phyloP scores from a whole-genome alignment of 192 early-diverging fungal species.

The Entomortierella lignicola region DNA sequence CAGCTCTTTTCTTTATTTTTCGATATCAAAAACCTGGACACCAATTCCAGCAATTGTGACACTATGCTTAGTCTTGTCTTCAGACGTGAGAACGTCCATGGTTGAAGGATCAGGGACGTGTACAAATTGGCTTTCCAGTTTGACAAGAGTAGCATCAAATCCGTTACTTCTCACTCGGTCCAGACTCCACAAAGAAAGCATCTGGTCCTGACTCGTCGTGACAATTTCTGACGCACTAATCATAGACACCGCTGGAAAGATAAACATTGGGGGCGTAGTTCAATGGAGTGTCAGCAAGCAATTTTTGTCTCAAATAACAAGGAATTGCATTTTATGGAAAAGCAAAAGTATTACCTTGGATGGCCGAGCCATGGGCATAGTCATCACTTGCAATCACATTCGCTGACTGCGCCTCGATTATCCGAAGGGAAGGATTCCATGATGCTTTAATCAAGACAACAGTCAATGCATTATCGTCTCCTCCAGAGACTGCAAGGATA shows the following conservation, averaged over 20 bases:
- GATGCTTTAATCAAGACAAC: constrained; percentile 28
- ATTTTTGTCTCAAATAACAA: background rate
- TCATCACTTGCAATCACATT: constrained; percentile 35
- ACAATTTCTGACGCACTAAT: constrained; percentile 49
- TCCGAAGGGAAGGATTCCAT: constrained; percentile 4
- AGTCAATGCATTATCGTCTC: constrained; percentile 78
- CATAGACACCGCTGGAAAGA: constrained; percentile 54
- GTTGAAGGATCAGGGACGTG: constrained; percentile 77
- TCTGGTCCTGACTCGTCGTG: constrained; percentile 77
- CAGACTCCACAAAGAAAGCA: constrained; percentile 69
- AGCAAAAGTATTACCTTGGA: constrained; percentile 66
- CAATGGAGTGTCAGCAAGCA: background rate
- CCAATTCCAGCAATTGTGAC: constrained; percentile 69
- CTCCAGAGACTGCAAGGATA: constrained; percentile 72
- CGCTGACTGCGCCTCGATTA: background rate
- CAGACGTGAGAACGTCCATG: constrained; percentile 53
- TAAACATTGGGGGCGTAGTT: background rate
- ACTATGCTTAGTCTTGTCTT: constrained; percentile 16
- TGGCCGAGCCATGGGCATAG: constrained; percentile 76
- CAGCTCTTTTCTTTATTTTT: background rate
- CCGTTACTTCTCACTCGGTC: constrained; percentile 2
- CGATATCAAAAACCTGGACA: constrained; percentile 61
- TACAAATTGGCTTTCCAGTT: constrained; percentile 59
- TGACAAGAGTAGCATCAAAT: constrained; percentile 8
- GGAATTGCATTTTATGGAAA: background rate